These are phyloP conservation scores for Umbilicaria muhlenbergii DNA, from an alignment of 495 filamentous ascomycete genomes.

Conservation along the genomic window DNA sequence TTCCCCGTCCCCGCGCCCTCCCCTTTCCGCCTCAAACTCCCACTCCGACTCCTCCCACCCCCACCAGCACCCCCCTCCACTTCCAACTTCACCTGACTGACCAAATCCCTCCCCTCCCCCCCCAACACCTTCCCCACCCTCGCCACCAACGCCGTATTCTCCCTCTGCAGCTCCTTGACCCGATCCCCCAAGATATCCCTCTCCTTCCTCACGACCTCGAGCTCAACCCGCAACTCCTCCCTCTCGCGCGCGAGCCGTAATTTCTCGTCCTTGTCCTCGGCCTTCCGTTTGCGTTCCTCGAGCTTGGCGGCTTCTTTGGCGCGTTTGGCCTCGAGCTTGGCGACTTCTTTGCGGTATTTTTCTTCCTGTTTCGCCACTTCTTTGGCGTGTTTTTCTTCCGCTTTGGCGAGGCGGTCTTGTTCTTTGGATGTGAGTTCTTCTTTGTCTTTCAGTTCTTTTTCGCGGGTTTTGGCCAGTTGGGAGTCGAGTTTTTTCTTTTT, in stretches of 20 bases:
- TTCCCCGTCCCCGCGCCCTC: not conserved
- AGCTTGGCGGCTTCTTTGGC: constrained; percentile 28
- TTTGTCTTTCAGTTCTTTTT: constrained; percentile 28
- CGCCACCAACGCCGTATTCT: constrained; percentile 36
- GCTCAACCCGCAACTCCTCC: constrained; percentile 39
- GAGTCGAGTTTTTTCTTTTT: constrained; percentile 54
- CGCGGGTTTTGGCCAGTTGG: constrained; percentile 40
- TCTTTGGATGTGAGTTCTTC: constrained; percentile 28
- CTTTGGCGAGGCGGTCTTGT: constrained; percentile 30
- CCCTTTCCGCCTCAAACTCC: constrained; percentile 8
- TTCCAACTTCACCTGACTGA: constrained; percentile 8
- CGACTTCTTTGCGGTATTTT: constrained; percentile 44
- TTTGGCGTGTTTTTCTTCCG: constrained; percentile 41
- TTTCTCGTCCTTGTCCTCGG: constrained; percentile 46
- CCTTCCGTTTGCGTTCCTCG: constrained; percentile 31
- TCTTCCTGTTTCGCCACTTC: constrained; percentile 49
- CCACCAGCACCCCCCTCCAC: not conserved
- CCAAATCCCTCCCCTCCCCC: constrained; percentile 5
- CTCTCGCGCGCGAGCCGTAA: constrained; percentile 33
- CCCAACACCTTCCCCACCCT: constrained; percentile 11
- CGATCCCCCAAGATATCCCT: constrained; percentile 45
- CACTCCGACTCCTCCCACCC: constrained; percentile 7
- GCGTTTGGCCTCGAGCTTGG: constrained; percentile 44
- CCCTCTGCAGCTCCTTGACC: constrained; percentile 46
- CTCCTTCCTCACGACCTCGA: constrained; percentile 40